Base-by-base conservation (phyloP, 495 filamentous ascomycete genomes). In the Penicillium macrosclerotiorum region DNA sequence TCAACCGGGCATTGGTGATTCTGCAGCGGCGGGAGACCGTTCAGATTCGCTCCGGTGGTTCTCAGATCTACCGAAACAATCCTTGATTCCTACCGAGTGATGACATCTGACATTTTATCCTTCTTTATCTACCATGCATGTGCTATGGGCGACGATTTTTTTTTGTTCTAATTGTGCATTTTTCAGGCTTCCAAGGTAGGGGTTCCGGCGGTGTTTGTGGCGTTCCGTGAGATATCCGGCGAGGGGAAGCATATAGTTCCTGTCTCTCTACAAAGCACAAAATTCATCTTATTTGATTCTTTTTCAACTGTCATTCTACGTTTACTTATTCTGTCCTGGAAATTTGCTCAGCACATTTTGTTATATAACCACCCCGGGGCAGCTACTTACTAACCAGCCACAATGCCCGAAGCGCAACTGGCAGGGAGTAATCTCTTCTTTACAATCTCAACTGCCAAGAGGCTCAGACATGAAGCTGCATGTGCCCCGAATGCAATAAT, bases 21-120 rank as follows among this genome's bases (percentile, higher is more conserved):
- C 57, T 99, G 71, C 87, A 90, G 65, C 74, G 90, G 60, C 78
- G 89, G 52, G 93, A 96, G 52, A 95, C 88, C 0, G 82, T 99
- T 39, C 89, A 93, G 68, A 88, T 96, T 55, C 77, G 94, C 41
- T 86, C 88, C 47, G 90, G 92, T 37, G 94, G 93, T 1, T 82
- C 80, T 23, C 87, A 94, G 74, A 86, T 98, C 26, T 94, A 90
- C 67, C 77, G 93, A 47, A 89, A 79, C 59, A 79, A 81, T 41
- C 78, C 81, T 37, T 87, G 57, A 65, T 53, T 18, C 48, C 16
- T 49, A 14, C 11, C n/a, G 8, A 19, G 20, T 2, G 36, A 30
- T 57, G 41, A 51, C 31, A 43, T 59, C 37, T 52, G 49, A 59
- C 24, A 48, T 62, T 52, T 62, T 57, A 35, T 18, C 22, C n/a